phyloP scores from a whole-genome alignment of 768 basidiomycete genomes.

The Mycena sanguinolenta region DNA sequence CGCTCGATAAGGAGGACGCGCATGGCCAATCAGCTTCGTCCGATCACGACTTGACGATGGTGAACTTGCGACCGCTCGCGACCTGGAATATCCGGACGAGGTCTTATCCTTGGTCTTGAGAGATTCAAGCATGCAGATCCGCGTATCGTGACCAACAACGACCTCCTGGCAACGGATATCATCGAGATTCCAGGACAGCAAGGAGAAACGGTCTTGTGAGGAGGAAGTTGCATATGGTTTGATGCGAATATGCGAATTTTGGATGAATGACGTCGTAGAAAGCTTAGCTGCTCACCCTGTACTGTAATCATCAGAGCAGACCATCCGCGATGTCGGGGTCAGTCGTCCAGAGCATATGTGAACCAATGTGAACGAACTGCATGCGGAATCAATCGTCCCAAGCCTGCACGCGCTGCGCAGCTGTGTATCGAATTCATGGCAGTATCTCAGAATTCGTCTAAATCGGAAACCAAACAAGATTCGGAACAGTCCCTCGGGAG shows the following conservation, averaged over 20 bases:
- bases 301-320: background rate
- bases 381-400: no score
- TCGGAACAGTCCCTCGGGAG: background rate
- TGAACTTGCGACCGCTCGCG: no score
- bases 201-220: background rate
- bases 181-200: background rate
- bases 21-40: slow-evolving; percentile 25
- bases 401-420: no score
- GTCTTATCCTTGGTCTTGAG: background rate
- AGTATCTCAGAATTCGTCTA: background rate
- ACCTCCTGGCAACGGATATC: background rate
- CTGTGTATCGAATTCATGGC: background rate
- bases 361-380: no score
- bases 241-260: background rate
- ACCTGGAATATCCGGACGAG: slow-evolving; percentile 4
- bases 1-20: slow-evolving; percentile 26
- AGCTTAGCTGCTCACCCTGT: background rate
- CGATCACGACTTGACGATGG: no score
- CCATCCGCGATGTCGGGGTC: background rate
- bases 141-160: background rate
- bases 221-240: background rate
- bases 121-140: slow-evolving; percentile 1
- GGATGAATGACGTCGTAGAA: background rate
- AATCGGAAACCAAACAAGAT: background rate
- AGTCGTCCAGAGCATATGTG: no score